A percentile compares a stretch with the other conserved stretches of the same genome.
Conservation (phyloP, 441 rosid species). For the Aleurites moluccanus region DNA sequence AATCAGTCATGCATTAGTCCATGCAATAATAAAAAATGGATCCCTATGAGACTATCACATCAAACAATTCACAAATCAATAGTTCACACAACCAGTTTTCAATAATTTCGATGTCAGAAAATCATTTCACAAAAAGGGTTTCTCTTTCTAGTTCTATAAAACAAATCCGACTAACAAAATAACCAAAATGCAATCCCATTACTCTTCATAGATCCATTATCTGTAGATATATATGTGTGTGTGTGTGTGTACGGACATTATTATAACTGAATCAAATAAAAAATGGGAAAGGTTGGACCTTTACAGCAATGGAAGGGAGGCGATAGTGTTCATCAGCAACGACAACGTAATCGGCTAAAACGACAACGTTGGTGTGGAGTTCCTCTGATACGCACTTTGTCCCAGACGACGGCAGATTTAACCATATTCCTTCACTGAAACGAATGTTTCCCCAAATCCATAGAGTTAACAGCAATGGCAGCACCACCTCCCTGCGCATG, state of each 20-base stretch:
- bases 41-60: not conserved
- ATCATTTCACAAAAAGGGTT: not conserved
- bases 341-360: slow-evolving; percentile 72
- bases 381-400: slow-evolving; percentile 94
- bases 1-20: not conserved
- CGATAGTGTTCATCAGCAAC: slow-evolving; percentile 61
- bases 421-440: slow-evolving; percentile 58
- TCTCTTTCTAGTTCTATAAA: not conserved
- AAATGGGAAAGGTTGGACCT: slow-evolving; percentile 36
- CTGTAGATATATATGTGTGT: slow-evolving; percentile 31
- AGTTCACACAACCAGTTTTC: not conserved
- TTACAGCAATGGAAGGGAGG: slow-evolving; percentile 63
- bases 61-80: not conserved
- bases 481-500: slow-evolving; percentile 20
- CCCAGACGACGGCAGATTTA: slow-evolving; percentile 60
- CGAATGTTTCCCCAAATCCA: slow-evolving; percentile 22
- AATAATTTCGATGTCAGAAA: not conserved
- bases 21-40: not conserved
- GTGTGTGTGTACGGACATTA: not conserved
- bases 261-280: not conserved
- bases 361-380: slow-evolving; percentile 76
- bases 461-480: slow-evolving; percentile 7
- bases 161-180: not conserved
- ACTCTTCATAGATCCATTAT: not conserved
- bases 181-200: not conserved